These are phyloP conservation scores for Trichoderma erinaceum DNA, from an alignment of 495 filamentous ascomycete genomes.

Conservation along the genomic window DNA sequence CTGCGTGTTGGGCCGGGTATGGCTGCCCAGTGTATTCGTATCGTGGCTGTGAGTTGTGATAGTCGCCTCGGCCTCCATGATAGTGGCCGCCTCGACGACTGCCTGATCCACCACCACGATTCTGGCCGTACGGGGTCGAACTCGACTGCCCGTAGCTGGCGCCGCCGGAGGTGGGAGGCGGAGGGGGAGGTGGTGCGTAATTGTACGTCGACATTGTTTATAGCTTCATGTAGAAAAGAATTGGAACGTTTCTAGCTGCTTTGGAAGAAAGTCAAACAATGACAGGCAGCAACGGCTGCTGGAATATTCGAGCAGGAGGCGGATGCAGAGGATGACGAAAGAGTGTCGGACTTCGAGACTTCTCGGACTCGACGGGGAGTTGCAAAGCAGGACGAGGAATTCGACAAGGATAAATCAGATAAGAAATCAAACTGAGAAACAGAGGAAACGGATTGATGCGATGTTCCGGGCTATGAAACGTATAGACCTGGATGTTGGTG, in stretches of 20 bases:
- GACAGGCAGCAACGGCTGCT: neutral
- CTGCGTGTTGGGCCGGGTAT: slow-evolving; percentile 23
- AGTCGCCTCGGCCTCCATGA: slow-evolving; percentile 30
- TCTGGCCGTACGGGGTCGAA: slow-evolving; percentile 25
- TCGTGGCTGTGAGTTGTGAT: neutral
- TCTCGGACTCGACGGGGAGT: slow-evolving; percentile 6
- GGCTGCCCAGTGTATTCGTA: slow-evolving; percentile 22
- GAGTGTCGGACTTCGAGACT: slow-evolving; percentile 11
- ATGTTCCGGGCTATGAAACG: neutral
- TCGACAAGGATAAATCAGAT: neutral
- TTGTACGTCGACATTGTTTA: slow-evolving; percentile 41
- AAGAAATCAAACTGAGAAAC: neutral
- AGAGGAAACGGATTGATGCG: neutral
- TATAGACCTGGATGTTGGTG: neutral
- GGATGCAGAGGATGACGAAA: neutral
- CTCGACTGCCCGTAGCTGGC: slow-evolving; percentile 21
- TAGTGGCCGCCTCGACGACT: slow-evolving; percentile 33
- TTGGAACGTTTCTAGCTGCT: neutral
- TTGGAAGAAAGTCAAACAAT: neutral
- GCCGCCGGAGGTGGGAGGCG: slow-evolving; percentile 38
- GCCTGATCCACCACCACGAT: slow-evolving; percentile 25
- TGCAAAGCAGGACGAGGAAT: neutral
- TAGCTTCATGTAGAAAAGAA: neutral
- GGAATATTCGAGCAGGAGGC: neutral
- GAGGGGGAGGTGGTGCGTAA: slow-evolving; percentile 49